Conservation (phyloP, 768 basidiomycete genomes). For the Hydnum rufescens region DNA sequence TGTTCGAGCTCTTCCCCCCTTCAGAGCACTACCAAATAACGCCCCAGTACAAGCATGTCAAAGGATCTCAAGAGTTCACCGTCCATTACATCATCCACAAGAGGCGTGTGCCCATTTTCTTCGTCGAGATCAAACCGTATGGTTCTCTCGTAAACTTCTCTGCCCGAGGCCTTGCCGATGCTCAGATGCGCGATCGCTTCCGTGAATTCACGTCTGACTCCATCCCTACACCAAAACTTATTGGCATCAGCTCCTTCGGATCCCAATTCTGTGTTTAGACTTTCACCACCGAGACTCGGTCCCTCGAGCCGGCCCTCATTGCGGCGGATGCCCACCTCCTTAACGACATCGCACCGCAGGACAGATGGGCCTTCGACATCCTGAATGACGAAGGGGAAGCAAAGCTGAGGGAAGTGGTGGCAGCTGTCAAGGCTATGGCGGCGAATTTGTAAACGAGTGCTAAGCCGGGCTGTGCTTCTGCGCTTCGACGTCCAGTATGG, state of each 20-base stretch:
- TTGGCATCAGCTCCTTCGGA: slow-evolving; percentile 20
- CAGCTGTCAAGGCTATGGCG: not conserved
- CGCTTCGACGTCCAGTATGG: too few species aligned
- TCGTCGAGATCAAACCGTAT: slow-evolving; percentile 5
- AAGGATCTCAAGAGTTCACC: slow-evolving; percentile 2
- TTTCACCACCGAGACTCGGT: not conserved
- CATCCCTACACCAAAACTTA: slow-evolving; percentile 15
- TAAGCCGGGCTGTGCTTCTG: too few species aligned
- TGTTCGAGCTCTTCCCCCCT: slow-evolving; percentile 2
- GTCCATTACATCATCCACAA: slow-evolving; percentile 1
- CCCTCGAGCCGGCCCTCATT: not conserved
- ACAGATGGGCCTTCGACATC: not conserved
- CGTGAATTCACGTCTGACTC: slow-evolving; percentile 6
- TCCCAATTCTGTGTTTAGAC: slow-evolving; percentile 19
- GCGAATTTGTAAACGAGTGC: too few species aligned
- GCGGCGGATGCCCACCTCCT: not conserved
- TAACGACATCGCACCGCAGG: not conserved
- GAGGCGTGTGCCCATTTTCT: slow-evolving; percentile 1
- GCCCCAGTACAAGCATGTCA: slow-evolving; percentile 1
- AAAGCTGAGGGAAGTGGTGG: not conserved
- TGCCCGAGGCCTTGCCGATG: not conserved
- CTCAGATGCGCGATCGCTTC: slow-evolving; percentile 4
- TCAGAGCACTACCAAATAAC: slow-evolving; percentile 3
- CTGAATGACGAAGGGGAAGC: not conserved
- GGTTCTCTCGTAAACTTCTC: not conserved